phyloP scores from a whole-genome alignment of 2,329 filamentous ascomycete genomes.

The Coniochaeta hoffmannii region DNA sequence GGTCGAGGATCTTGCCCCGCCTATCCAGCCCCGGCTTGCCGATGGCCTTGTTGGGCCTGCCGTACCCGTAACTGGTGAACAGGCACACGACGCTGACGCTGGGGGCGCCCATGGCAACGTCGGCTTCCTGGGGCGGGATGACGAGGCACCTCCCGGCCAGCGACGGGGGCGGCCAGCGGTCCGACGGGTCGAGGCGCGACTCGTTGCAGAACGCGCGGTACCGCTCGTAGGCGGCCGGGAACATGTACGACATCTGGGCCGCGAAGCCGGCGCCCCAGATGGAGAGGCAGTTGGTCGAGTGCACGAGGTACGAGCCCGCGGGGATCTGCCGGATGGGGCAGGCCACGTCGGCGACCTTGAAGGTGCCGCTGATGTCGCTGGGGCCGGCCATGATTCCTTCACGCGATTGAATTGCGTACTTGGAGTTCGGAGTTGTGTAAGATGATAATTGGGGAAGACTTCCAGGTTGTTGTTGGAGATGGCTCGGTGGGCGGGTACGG shows the following conservation, averaged over 20 bases:
- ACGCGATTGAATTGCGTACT: background rate
- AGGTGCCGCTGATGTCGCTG: background rate
- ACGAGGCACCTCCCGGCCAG: constrained; percentile 20
- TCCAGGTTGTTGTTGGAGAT: background rate
- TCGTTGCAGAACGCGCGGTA: constrained; percentile 18
- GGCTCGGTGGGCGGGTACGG: no score
- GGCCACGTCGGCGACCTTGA: background rate
- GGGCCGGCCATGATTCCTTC: background rate
- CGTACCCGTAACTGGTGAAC: constrained; percentile 16
- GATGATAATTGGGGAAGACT: no score
- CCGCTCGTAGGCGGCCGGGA: constrained; percentile 15
- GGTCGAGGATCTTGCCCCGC: constrained; percentile 8
- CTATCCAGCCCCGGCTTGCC: constrained; percentile 13
- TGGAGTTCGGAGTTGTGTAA: background rate
- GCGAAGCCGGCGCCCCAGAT: constrained; percentile 23
- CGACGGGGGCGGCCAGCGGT: constrained; percentile 9
- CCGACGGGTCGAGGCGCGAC: constrained; percentile 7
- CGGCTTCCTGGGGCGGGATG: constrained; percentile 18
- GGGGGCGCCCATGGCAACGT: constrained; percentile 14
- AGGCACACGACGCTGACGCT: constrained; percentile 14
- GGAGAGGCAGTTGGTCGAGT: constrained; percentile 23
- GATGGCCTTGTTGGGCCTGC: constrained; percentile 4
- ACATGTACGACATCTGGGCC: constrained; percentile 16
- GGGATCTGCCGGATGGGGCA: constrained; percentile 5
- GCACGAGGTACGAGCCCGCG: constrained; percentile 16